Percentiles rank a stretch among this genome's conserved stretches.
Conservation (phyloP, 148 eudicot genomes). For the Tetragonia tetragonoides region DNA sequence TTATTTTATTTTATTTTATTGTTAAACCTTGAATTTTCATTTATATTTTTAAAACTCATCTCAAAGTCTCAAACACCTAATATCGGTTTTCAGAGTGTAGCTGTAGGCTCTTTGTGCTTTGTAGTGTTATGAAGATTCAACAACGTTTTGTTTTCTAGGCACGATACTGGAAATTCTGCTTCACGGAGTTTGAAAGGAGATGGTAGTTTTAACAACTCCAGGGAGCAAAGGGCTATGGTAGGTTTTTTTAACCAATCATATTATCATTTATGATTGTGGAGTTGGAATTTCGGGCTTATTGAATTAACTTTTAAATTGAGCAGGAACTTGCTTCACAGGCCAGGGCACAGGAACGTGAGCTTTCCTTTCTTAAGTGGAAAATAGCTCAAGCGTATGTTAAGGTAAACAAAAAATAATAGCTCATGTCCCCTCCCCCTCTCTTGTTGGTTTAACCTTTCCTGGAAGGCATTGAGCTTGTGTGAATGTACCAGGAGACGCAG, state of each 20-base stretch:
- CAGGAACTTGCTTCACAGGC: conserved; percentile 63
- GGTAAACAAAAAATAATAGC: conserved; percentile 34
- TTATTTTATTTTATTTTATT: conserved; percentile 1
- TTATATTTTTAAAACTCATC: not conserved
- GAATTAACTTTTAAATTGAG: conserved; percentile 19
- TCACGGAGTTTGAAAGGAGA: conserved; percentile 42
- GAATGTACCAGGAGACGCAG: conserved; percentile 67
- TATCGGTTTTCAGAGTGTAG: not conserved
- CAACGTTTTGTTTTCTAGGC: conserved; percentile 8
- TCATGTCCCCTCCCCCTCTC: conserved; percentile 2
- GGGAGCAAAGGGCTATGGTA: conserved; percentile 61
- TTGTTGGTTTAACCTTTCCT: conserved; percentile 19
- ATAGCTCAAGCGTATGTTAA: conserved; percentile 63
- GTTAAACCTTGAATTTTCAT: not conserved
- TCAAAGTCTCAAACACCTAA: not conserved
- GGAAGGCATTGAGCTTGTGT: conserved; percentile 10
- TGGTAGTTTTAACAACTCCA: conserved; percentile 26
- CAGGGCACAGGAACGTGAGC: conserved; percentile 62
- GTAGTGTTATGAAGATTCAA: not conserved
- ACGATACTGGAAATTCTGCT: conserved; percentile 41
- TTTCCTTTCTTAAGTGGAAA: conserved; percentile 51
- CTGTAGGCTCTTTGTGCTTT: not conserved
- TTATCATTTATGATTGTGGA: not conserved
- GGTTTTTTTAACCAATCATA: conserved; percentile 4
- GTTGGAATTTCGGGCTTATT: not conserved